Percentiles rank a stretch among this genome's conserved stretches.
phyloP scores from a whole-genome alignment of 176 grass and related monocot genomes.

The Musa acuminata region DNA sequence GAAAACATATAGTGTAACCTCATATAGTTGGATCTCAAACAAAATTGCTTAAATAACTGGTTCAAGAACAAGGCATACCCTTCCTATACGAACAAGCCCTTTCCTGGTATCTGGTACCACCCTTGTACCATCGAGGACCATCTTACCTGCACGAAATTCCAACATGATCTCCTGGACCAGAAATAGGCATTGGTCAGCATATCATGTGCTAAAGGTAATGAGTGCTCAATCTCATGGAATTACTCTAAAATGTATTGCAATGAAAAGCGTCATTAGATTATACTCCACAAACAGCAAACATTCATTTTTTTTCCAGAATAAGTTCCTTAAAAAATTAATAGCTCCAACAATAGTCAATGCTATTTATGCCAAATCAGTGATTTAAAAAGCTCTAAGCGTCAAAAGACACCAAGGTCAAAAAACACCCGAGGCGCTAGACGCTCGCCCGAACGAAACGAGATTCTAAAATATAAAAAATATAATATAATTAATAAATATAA shows the following conservation, averaged over 20 bases:
- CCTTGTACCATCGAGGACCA: slow-evolving; percentile 54
- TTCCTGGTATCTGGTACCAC: slow-evolving; percentile 80
- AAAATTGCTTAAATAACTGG: background rate
- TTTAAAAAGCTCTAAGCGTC: too few species aligned
- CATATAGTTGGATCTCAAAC: background rate
- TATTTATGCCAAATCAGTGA: too few species aligned
- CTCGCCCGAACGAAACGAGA: too few species aligned
- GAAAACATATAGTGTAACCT: slow-evolving; percentile 3
- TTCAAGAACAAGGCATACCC: slow-evolving; percentile 39
- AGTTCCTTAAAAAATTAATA: background rate
- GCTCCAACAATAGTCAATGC: background rate
- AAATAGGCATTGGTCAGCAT: slow-evolving; percentile 3
- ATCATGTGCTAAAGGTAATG: background rate
- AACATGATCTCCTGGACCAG: slow-evolving; percentile 63
- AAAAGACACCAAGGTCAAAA: too few species aligned
- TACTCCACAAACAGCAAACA: background rate
- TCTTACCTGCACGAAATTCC: slow-evolving; percentile 96
- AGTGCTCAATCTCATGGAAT: background rate
- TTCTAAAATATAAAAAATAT: too few species aligned
- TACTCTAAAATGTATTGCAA: background rate
- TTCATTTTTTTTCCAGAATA: background rate
- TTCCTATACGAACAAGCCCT: slow-evolving; percentile 87
- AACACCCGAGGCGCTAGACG: too few species aligned
- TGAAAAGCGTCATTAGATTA: background rate
- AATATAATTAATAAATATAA: too few species aligned